Base-by-base conservation (phyloP, 2,329 filamentous ascomycete species). In the Ascochyta pisi region DNA sequence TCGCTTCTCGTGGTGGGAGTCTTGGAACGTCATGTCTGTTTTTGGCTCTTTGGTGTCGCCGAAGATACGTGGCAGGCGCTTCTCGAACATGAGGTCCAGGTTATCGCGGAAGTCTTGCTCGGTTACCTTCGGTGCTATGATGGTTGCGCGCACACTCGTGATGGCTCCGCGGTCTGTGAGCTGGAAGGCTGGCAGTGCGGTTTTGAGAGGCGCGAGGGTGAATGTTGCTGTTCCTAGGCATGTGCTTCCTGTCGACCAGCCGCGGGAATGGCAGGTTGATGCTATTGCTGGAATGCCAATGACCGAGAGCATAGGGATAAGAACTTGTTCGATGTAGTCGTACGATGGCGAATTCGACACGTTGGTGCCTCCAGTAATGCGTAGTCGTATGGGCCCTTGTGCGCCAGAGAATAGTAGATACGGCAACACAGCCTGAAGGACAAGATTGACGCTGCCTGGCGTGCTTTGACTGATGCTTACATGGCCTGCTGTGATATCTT, bases 361-460 rank as follows among this genome's bases (percentile, higher is more conserved):
- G 61, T 87, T 86, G 0, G 85, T 87, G 7, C 85, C 85, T 6
- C 85, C 85, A 8, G 74, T 80, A 33, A 87, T 78, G 2, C 68
- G 76, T 8, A 87, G 60, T 19, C 58, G 63, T 6, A 77, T 61
- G 1, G 61, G 57, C 13, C 47, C 34, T 12, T 48, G 4, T 16
- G 48, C 35, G 10, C 60, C 57, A 9, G 61, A 63, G 68, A 84
- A 81, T 1, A 87, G 69, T 3, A 87, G 68, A 60, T 82, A 86
- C 0, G 85, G 85, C 35, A 87, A 79, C 3, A 87, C 73, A 5
- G 85, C 84, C 66, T 87, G 85, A 49, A 87, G 78, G 0, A 85
- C 79, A 12, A 87, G 74, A 42, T 80, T 83, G 5, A 84, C 78
- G 16, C 81, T 82, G 0, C 85, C 85, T 0, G 83, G 82, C 3